A percentile compares a stretch with the other conserved stretches of the same genome.
Evolutionary conservation across 768 basidiomycete species (phyloP).

Genomic region (Lyophyllum atratum): DNA sequence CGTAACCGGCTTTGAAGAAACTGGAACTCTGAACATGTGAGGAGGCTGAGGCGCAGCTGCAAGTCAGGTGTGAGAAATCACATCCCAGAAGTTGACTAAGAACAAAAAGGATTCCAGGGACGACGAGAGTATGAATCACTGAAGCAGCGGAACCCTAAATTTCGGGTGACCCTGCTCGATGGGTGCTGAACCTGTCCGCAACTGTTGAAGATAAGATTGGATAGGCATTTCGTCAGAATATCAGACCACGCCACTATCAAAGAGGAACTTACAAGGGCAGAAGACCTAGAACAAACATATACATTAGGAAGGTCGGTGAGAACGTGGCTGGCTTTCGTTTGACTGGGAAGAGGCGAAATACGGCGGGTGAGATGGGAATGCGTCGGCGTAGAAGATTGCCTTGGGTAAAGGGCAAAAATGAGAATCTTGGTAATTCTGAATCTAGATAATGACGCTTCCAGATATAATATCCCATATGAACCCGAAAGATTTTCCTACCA

Average conservation of each 20-base stretch:
- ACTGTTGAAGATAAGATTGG: neutral
- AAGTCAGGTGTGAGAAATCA: slow-evolving; percentile 5
- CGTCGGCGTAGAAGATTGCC: neutral
- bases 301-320: neutral
- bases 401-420: neutral
- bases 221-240: neutral
- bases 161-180: slow-evolving; percentile 7
- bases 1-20: neutral
- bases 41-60: slow-evolving; percentile 1
- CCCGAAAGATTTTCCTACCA: neutral
- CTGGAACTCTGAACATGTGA: neutral
- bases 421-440: neutral
- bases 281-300: neutral
- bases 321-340: neutral
- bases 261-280: slow-evolving; percentile 9
- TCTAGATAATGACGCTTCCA: neutral
- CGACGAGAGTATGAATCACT: neutral
- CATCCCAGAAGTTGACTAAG: neutral
- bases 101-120: slow-evolving; percentile 11
- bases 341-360: neutral
- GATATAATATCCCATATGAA: neutral
- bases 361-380: neutral
- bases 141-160: neutral
- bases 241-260: slow-evolving; percentile 7
- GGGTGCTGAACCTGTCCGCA: neutral